Evolutionary conservation across 192 early-diverging fungal species (phyloP), one percentile per base, ranked within the genome.

Genomic region (Phycomyces nitens): DNA sequence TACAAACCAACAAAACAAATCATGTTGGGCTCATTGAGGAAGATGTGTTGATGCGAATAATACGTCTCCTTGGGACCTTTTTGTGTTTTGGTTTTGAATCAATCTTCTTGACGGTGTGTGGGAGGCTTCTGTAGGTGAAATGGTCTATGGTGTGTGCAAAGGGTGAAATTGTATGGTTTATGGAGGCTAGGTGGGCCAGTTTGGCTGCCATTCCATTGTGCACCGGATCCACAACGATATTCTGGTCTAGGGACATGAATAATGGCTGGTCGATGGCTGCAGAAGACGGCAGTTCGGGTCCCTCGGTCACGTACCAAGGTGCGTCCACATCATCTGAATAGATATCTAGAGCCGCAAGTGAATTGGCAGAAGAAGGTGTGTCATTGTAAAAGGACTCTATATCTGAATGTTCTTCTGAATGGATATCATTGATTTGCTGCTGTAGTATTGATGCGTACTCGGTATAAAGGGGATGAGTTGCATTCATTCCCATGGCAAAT

Each of bases 151-250:
- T 79, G 11, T 88, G 92, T 1, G 93, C 92, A 53, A 87, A 88
- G 1, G 94, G 92, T 14, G 89, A 91, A n/a, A 98, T 86, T 22
- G 95, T 95, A 66, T 92, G 92, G 65, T 95, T 89, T 70, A 89
- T 81, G 50, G 75, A 80, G 78, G 92, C 86, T 59, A 98, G 76
- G 54, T 89, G 89, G 0, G 93, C 93, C 34, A 98, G 77, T 67
- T 94, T 90, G 2, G 94, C 94, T 6, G 94, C 89, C n/a, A 91
- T 81, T 3, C 86, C 80, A 70, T 92, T 87, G 70, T 92, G 82
- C 11, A 84, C 75, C n/a, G 89, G 90, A 42, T 84, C 74, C 18
- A 92, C 59, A 7, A 16, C 24, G 57, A 49, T 8, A 64, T 26
- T 5, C 44, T 39, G 10, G 34, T 47, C 29, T 34, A 34, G 29